phyloP scores from a whole-genome alignment of 441 rosid genomes.

The Isatis lusitanica region DNA sequence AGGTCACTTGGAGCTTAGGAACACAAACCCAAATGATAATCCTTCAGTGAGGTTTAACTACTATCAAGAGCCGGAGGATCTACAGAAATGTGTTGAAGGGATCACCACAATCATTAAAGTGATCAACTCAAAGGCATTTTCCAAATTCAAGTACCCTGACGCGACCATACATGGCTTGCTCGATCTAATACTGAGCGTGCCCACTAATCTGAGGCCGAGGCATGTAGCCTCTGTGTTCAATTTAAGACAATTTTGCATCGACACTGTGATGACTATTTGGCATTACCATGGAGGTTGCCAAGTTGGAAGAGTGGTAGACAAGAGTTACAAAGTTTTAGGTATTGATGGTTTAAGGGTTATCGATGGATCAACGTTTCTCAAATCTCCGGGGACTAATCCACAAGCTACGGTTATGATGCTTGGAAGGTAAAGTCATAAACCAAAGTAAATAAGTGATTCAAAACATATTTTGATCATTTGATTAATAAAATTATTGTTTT shows the following conservation, averaged over 20 bases:
- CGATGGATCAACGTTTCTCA: conserved; percentile 60
- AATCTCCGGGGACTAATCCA: conserved; percentile 67
- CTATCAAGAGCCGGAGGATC: conserved; percentile 57
- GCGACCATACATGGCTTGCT: conserved; percentile 36
- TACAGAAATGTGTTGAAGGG: conserved; percentile 47
- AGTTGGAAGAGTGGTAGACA: conserved; percentile 53
- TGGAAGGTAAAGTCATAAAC: conserved; percentile 51
- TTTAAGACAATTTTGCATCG: conserved; percentile 53
- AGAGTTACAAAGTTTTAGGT: conserved; percentile 52
- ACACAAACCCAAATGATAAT: conserved; percentile 44
- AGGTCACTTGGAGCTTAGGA: conserved; percentile 51
- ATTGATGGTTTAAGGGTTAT: conserved; percentile 50
- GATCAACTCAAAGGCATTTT: conserved; percentile 44
- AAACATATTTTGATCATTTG: neutral
- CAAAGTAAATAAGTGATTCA: neutral
- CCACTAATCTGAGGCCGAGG: conserved; percentile 50
- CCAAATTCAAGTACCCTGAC: conserved; percentile 41
- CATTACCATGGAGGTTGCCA: conserved; percentile 72
- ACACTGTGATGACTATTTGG: conserved; percentile 66
- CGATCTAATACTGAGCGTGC: conserved; percentile 37
- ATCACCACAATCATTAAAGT: conserved; percentile 43
- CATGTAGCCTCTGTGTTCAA: conserved; percentile 33
- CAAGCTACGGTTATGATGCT: conserved; percentile 77
- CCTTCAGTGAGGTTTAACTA: conserved; percentile 63
- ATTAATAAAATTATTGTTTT: conserved; percentile 1